Percentiles rank a stretch among this genome's conserved stretches.
Conservation (phyloP, 768 basidiomycete species). For the Trametes punicea region DNA sequence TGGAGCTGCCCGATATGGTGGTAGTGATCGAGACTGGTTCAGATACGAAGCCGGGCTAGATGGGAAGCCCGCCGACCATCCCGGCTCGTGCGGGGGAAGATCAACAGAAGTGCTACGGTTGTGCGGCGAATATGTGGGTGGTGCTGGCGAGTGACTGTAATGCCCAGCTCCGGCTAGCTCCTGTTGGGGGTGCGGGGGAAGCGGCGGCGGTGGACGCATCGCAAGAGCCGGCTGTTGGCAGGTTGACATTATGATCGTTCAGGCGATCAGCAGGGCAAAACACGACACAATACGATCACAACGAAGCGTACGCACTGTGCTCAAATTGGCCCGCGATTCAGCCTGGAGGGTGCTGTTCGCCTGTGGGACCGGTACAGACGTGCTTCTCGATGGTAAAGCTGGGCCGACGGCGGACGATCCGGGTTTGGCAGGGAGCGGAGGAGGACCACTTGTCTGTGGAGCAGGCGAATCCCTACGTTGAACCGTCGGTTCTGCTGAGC, state of each 20-base stretch:
- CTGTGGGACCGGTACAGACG: conserved; percentile 8
- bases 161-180: conserved; percentile 17
- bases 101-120: neutral
- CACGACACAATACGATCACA: conserved; percentile 1
- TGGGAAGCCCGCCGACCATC: conserved; percentile 13
- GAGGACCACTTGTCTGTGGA: conserved; percentile 28
- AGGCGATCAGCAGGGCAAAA: conserved; percentile 7
- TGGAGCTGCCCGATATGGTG: conserved; percentile 11
- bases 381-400: conserved; percentile 13
- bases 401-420: conserved; percentile 17
- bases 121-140: conserved; percentile 24
- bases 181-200: conserved; percentile 22
- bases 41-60: conserved; percentile 4
- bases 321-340: conserved; percentile 9
- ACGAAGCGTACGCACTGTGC: conserved; percentile 17
- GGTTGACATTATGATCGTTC: conserved; percentile 9
- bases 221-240: conserved; percentile 18
- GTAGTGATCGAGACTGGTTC: conserved; percentile 14
- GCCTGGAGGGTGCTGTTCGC: neutral
- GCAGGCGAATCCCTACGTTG: conserved; percentile 3
- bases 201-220: conserved; percentile 26
- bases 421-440: conserved; percentile 41
- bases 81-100: conserved; percentile 1
- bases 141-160: conserved; percentile 19
- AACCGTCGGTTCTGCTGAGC: neutral